Evolutionary conservation across 2,329 filamentous ascomycete species (phyloP).

Genomic region (Neoascochyta sp.): DNA sequence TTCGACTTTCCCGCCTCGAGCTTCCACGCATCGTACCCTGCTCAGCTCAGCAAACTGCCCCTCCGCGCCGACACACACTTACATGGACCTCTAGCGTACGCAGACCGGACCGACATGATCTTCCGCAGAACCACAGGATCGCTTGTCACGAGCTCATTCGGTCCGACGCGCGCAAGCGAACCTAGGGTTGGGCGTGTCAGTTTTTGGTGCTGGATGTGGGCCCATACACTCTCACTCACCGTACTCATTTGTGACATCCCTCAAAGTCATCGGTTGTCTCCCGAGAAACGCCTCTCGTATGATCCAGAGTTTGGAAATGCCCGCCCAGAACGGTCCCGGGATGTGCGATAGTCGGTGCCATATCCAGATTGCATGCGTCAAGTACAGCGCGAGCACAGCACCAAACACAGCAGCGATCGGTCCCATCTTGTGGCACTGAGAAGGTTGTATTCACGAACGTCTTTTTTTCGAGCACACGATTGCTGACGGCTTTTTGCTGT

Average conservation of each 20-base stretch:
- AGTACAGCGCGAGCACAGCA: neutral
- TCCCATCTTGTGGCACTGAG: neutral
- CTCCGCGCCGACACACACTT: slow-evolving; percentile 15
- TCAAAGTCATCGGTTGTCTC: slow-evolving; percentile 4
- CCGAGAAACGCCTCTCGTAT: slow-evolving; percentile 6
- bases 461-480: too few relatives aligned
- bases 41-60: neutral
- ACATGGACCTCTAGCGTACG: slow-evolving; percentile 31
- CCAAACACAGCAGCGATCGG: neutral
- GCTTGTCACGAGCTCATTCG: slow-evolving; percentile 47
- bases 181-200: neutral
- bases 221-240: slow-evolving; percentile 7
- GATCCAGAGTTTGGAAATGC: slow-evolving; percentile 11
- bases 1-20: slow-evolving; percentile 52
- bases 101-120: slow-evolving; percentile 41
- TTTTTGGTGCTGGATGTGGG: neutral
- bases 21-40: slow-evolving; percentile 40
- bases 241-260: slow-evolving; percentile 6
- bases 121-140: slow-evolving; percentile 47
- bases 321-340: slow-evolving; percentile 13
- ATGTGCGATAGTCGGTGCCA: slow-evolving; percentile 16
- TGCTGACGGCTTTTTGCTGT: too few relatives aligned
- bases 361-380: neutral
- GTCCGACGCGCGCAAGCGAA: slow-evolving; percentile 35
- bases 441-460: too few relatives aligned